Conservation (phyloP, 805 yeast species). For the Pichia insulana region DNA sequence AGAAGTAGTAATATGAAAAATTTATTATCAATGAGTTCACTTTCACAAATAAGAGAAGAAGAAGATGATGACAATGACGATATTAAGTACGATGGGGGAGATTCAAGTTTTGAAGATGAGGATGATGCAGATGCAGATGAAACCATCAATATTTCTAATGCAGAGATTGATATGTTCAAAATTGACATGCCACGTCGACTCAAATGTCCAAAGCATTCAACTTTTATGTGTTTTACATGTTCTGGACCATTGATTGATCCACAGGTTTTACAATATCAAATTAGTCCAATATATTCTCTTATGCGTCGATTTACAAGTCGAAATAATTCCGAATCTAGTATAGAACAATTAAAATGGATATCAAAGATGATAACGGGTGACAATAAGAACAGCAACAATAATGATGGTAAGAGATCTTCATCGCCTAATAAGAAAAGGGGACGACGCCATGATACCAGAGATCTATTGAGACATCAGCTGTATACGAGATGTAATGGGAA, state of each 20-base stretch:
- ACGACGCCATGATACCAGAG: too few species aligned
- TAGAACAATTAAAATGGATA: not conserved
- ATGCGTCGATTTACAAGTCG: conserved; percentile 2
- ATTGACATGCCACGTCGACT: conserved; percentile 16
- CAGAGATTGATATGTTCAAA: conserved; percentile 23
- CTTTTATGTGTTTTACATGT: conserved; percentile 20
- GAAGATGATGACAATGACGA: conserved; percentile 12
- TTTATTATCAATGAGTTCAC: not conserved
- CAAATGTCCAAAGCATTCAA: conserved; percentile 22
- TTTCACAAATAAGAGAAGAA: conserved; percentile 11
- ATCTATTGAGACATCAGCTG: too few species aligned
- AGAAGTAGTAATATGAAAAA: not conserved
- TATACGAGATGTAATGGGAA: too few species aligned
- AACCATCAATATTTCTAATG: conserved; percentile 14
- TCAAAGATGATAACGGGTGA: not conserved
- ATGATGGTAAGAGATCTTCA: too few species aligned
- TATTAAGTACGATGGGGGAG: conserved; percentile 4
- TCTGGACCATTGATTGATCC: conserved; percentile 11
- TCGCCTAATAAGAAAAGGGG: too few species aligned
- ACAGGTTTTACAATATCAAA: conserved; percentile 9
- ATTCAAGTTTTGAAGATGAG: conserved; percentile 10
- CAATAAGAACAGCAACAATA: not conserved
- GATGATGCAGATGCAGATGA: conserved; percentile 12
- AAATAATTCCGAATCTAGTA: not conserved
- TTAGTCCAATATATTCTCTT: conserved; percentile 13